These are phyloP conservation scores for Butyriboletus loyo DNA, from an alignment of 768 basidiomycete species.

Conservation along the genomic window DNA sequence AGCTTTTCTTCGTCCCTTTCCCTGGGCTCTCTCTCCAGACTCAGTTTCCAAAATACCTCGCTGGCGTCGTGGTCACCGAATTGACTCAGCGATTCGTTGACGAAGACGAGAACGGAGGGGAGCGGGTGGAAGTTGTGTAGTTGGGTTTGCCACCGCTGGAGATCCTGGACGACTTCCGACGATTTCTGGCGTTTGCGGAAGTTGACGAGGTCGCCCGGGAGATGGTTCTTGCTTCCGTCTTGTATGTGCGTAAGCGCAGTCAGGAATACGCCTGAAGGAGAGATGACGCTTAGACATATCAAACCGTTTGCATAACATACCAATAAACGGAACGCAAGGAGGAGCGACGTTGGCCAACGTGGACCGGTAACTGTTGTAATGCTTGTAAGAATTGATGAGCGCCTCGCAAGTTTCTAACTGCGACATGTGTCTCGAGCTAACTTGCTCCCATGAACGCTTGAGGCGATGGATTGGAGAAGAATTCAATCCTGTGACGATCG, in stretches of 20 bases:
- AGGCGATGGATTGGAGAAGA: slow-evolving; percentile 62
- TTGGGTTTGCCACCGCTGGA: slow-evolving; percentile 53
- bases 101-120: slow-evolving; percentile 40
- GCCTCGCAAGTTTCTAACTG: slow-evolving; percentile 52
- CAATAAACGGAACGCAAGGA: slow-evolving; percentile 71
- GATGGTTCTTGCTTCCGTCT: slow-evolving; percentile 54
- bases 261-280: slow-evolving; percentile 50
- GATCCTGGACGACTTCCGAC: slow-evolving; percentile 55
- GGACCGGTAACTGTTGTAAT: slow-evolving; percentile 61
- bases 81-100: slow-evolving; percentile 40
- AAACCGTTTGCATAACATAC: slow-evolving; percentile 33
- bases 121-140: slow-evolving; percentile 53
- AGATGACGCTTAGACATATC: slow-evolving; percentile 3
- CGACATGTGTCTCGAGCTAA: slow-evolving; percentile 46
- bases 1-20: slow-evolving; percentile 54
- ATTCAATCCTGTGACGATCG: slow-evolving; percentile 65
- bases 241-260: slow-evolving; percentile 60
- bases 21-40: slow-evolving; percentile 50
- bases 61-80: slow-evolving; percentile 33
- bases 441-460: slow-evolving; percentile 62
- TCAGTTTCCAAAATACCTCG: slow-evolving; percentile 43
- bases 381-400: slow-evolving; percentile 63
- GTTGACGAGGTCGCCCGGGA: slow-evolving; percentile 50
- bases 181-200: slow-evolving; percentile 54
- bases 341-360: slow-evolving; percentile 53